A percentile compares a stretch with the other conserved stretches of the same genome.
Conservation (phyloP, 495 filamentous ascomycete species). For the Xylaria intraflava region DNA sequence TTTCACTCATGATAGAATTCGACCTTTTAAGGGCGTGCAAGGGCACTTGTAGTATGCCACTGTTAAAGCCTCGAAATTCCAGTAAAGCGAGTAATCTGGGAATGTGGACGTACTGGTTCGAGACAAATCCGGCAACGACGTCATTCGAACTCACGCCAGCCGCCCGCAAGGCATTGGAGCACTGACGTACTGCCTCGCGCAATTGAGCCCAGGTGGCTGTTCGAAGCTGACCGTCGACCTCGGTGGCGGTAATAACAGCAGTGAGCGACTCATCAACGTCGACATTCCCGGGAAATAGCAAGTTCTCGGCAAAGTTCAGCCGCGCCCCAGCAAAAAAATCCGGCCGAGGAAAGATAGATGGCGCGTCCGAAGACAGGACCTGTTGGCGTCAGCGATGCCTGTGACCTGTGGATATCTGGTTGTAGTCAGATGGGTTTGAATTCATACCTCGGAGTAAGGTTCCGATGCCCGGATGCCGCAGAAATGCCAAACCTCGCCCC, state of each 20-base stretch:
- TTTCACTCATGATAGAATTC: background rate
- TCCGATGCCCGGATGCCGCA: conserved; percentile 64
- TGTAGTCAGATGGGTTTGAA: background rate
- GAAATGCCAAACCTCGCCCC: conserved; percentile 81
- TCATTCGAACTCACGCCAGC: conserved; percentile 62
- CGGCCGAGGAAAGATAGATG: conserved; percentile 76
- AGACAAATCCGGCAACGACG: conserved; percentile 74
- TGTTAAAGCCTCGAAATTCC: background rate
- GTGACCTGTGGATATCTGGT: background rate
- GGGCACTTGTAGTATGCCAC: background rate
- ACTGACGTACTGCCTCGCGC: conserved; percentile 66
- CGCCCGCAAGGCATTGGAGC: conserved; percentile 61
- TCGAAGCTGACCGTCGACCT: conserved; percentile 53
- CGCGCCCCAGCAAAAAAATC: conserved; percentile 71
- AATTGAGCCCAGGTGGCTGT: conserved; percentile 74
- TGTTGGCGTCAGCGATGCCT: conserved; percentile 27
- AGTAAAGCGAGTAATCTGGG: background rate
- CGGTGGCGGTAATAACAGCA: conserved; percentile 70
- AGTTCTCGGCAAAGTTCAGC: conserved; percentile 89
- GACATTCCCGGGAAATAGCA: conserved; percentile 62
- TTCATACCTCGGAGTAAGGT: conserved; percentile 52
- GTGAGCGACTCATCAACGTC: conserved; percentile 48
- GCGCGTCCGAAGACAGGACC: conserved; percentile 59
- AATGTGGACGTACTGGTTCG: conserved; percentile 63
- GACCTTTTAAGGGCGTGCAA: background rate